Evolutionary conservation across 2,329 filamentous ascomycete species (phyloP), one percentile per base, ranked within the genome.

Genomic region (Phialophora verrucosa): DNA sequence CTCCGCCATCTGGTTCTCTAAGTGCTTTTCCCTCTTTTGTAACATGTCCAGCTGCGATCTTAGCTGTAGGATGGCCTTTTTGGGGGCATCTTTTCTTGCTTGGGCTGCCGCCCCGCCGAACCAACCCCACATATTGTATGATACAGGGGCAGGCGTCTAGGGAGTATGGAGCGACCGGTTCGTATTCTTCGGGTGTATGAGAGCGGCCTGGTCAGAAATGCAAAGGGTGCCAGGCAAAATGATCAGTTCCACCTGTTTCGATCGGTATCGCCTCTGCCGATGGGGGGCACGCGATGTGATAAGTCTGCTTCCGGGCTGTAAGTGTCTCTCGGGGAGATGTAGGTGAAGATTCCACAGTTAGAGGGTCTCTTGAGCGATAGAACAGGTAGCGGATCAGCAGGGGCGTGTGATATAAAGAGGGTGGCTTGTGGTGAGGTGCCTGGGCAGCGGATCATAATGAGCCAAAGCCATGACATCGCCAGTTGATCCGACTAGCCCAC

Each of bases 21-120:
- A 81, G 77, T 98, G 92, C 79, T 88, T 91, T 84, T 98, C 93
- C 67, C 94, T 87, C 86, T 99, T 99, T 82, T 96, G 92, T 76
- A 99, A 85, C 93, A 98, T 98, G 74, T 97, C 94, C 53, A 98
- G 85, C 83, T 97, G 94, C 75, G 90, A 87, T 73, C 95, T 88
- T 76, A 99, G 83, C 67, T 87, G 87, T 64, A 99, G 84, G 75
- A 99, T 99, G 73, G 95, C 95, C 83, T 97, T 95, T 86, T 99
- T 99, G 65, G 95, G 92, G 67, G 88, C 90, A 82, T 97, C 92
- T 83, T 96, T 97, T 82, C 90, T 89, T 85, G 92, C 92, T 82
- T 93, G 89, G 73, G 89, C 89, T 75, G 87, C 87, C 72, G 87
- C 87, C 75, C 92, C 92, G 80, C 94, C 93, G 78, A 97, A 97